Evolutionary conservation across 2,329 filamentous ascomycete genomes (phyloP).

Genomic region (Xylaria polymorpha): DNA sequence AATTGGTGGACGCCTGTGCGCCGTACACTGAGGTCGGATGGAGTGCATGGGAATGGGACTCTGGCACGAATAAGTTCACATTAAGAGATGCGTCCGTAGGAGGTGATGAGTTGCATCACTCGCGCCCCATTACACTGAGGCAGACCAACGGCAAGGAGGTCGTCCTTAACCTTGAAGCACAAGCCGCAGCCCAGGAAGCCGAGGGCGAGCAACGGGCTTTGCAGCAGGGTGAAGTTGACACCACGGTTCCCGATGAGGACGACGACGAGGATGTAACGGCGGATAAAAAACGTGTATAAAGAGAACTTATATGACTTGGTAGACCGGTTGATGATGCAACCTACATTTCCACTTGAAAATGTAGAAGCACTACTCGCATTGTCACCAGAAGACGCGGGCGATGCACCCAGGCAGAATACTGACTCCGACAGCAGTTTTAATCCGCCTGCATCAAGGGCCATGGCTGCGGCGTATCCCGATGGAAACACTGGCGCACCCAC

Average conservation of each 20-base stretch:
- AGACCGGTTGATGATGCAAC: neutral
- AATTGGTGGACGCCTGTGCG: neutral
- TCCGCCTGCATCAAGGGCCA: neutral
- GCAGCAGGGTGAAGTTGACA: neutral
- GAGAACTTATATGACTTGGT: neutral
- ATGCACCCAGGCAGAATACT: neutral
- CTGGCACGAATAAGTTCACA: neutral
- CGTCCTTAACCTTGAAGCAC: neutral
- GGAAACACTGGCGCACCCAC: neutral
- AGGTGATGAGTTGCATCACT: neutral
- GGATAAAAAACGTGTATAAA: neutral
- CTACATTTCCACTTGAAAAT: constrained; percentile 6
- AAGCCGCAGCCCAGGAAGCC: neutral
- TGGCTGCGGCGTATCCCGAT: neutral
- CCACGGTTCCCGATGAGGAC: neutral
- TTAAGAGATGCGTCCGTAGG: neutral
- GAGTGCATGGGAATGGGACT: constrained; percentile 8
- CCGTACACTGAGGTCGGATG: neutral
- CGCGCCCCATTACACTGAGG: neutral
- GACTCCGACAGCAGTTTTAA: neutral
- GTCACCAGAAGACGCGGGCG: neutral
- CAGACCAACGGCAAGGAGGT: neutral
- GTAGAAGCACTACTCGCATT: neutral
- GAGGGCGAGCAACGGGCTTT: neutral
- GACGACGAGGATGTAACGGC: neutral